A percentile compares a stretch with the other conserved stretches of the same genome.
Evolutionary conservation across 306 rosid species (phyloP).

Genomic region (Purshia tridentata): DNA sequence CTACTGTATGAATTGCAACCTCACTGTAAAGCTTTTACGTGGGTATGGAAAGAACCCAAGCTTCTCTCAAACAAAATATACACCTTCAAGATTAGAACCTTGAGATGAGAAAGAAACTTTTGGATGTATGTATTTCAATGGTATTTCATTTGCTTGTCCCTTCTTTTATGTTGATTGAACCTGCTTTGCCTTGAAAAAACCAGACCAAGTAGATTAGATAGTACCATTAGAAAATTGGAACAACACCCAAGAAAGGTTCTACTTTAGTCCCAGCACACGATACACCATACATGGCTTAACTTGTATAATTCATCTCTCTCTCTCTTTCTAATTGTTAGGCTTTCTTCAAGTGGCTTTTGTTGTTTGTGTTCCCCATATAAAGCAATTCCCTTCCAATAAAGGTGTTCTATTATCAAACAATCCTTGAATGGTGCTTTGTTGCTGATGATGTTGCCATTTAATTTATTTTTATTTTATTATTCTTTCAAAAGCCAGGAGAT

Average conservation of each 20-base stretch:
- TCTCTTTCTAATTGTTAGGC: constrained; percentile 37
- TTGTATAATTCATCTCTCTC: constrained; percentile 23
- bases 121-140: constrained; percentile 21
- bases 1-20: constrained; percentile 5
- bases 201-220: constrained; percentile 1
- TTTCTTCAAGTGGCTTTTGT: constrained; percentile 18
- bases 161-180: constrained; percentile 41
- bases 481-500: neutral
- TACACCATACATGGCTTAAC: constrained; percentile 6
- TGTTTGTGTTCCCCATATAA: constrained; percentile 27
- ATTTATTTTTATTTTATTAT: neutral
- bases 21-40: constrained; percentile 20
- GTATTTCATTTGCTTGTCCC: constrained; percentile 27
- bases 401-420: constrained; percentile 16
- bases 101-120: constrained; percentile 45
- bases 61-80: constrained; percentile 38
- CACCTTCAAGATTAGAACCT: constrained; percentile 23
- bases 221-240: constrained; percentile 28
- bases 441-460: neutral
- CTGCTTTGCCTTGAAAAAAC: constrained; percentile 31
- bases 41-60: constrained; percentile 6
- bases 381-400: constrained; percentile 36
- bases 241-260: constrained; percentile 39
- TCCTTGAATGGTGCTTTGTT: constrained; percentile 25
- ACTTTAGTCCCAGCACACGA: constrained; percentile 19